Base-by-base conservation (phyloP, 805 yeast genomes). In the Yarrowia keelungensis region DNA sequence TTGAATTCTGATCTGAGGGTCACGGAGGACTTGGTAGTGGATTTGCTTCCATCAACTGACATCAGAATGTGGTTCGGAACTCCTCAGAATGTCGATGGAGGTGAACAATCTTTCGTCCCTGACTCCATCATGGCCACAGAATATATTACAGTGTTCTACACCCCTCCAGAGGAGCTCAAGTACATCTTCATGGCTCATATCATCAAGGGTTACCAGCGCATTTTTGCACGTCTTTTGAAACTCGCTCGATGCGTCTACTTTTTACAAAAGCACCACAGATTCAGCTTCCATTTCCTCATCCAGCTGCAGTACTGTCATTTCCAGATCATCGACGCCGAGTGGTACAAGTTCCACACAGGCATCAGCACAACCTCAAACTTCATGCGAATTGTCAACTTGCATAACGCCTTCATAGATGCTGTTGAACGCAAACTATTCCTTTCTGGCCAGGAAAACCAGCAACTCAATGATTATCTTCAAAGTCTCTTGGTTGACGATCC, bases 111-210 rank as follows among this genome's bases (percentile, higher is more conserved):
- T 15, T 49, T 49, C 16, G 0, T 41, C 7, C 64, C 64, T 0
- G 49, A 42, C 8, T 59, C 65, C 3, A 59, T 59, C 42, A 16
- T n/a, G 11, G 65, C 65, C 7, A 59, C 65, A 19, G 35, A 16
- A 8, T 59, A 43, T 5, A 35, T 59, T 15, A 59, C 45, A 0
- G 65, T 59, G 15, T 59, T 45, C n/a, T 59, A 59, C 15, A 35
- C 51, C 3, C 65, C 65, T 3, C 65, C 65, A 5, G 65, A 43
- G 11, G 65, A 59, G 12, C 38, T 59, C 39, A 59, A 59, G 51
- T 59, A 59, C 22, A 9, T 59, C 1, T 59, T 59, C 32, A 32
- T 59, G 51, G 32, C 41, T 2, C 50, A 35, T 2, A 16, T 59
- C 14, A 45, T 45, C 14, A 11, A 32, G 4, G 50, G 51, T 2